Percentiles rank a stretch among this genome's conserved stretches.
These are phyloP conservation scores for Canna indica DNA, from an alignment of 176 grass and related monocot species.

Conservation along the genomic window DNA sequence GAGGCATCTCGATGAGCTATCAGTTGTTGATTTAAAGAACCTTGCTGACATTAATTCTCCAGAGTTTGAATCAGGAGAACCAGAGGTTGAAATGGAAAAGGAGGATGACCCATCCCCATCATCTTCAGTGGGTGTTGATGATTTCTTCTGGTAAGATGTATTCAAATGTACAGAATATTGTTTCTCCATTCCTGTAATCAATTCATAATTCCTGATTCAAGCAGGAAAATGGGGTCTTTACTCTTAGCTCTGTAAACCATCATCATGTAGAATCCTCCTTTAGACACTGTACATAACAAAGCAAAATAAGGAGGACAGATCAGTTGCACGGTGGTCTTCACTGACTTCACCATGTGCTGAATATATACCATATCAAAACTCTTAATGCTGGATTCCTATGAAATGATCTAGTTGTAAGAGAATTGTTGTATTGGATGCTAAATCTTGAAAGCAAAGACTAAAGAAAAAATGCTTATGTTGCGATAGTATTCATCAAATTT, in stretches of 20 bases:
- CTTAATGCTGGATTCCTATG: background rate
- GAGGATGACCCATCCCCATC: slow-evolving; percentile 29
- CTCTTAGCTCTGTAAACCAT: slow-evolving; percentile 33
- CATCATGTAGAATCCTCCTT: slow-evolving; percentile 31
- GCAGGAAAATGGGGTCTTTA: slow-evolving; percentile 7
- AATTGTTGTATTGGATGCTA: background rate
- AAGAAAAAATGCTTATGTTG: no score
- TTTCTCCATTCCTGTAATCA: slow-evolving; percentile 16
- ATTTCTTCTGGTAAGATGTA: slow-evolving; percentile 46
- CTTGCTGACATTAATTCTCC: slow-evolving; percentile 64
- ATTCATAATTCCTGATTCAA: background rate
- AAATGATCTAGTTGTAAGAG: background rate
- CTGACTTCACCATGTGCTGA: slow-evolving; percentile 18
- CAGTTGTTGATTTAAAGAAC: slow-evolving; percentile 80
- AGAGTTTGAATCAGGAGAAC: slow-evolving; percentile 57
- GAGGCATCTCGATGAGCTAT: slow-evolving; percentile 55
- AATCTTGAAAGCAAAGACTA: background rate
- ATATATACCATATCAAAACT: background rate
- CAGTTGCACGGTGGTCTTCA: slow-evolving; percentile 2
- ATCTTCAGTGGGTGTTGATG: slow-evolving; percentile 46
- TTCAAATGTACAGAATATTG: slow-evolving; percentile 33
- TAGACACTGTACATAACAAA: slow-evolving; percentile 45
- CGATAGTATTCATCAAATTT: no score
- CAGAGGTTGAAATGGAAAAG: slow-evolving; percentile 54
- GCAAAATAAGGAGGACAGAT: slow-evolving; percentile 22